phyloP scores from a whole-genome alignment of 2,329 filamentous ascomycete genomes.

The Alternaria brassicae region DNA sequence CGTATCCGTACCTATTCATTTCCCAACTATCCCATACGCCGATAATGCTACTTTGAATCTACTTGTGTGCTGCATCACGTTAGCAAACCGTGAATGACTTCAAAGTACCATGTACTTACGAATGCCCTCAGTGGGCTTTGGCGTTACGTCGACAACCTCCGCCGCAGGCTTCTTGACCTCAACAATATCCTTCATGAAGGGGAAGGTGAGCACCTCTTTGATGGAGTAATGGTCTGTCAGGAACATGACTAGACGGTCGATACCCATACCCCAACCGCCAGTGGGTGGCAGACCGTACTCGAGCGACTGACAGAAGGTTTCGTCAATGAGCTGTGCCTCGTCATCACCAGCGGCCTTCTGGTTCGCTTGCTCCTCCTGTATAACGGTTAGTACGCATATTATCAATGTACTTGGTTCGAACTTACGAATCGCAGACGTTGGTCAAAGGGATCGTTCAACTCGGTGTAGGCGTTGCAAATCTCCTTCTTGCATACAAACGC shows the following conservation, averaged over 20 bases:
- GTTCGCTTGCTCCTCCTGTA: constrained; percentile 79
- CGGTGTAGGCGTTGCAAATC: constrained; percentile 95
- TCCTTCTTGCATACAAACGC: constrained; percentile 98
- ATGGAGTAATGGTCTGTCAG: constrained; percentile 95
- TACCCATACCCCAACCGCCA: constrained; percentile 95
- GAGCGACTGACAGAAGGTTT: constrained; percentile 89
- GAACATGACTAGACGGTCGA: constrained; percentile 94
- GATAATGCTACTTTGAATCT: constrained; percentile 23
- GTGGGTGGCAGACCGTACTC: constrained; percentile 91
- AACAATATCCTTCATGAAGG: constrained; percentile 85
- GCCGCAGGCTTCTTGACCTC: constrained; percentile 59
- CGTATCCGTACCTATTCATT: neutral
- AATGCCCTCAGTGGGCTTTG: constrained; percentile 67
- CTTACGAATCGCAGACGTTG: constrained; percentile 75
- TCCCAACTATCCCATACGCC: constrained; percentile 14
- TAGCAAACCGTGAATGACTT: constrained; percentile 1
- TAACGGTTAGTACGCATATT: constrained; percentile 10
- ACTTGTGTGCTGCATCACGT: constrained; percentile 30
- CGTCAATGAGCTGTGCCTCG: constrained; percentile 93
- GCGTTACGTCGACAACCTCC: constrained; percentile 67
- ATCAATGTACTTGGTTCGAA: neutral
- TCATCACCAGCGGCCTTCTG: constrained; percentile 95
- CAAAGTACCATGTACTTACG: constrained; percentile 33
- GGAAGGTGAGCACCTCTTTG: constrained; percentile 95
- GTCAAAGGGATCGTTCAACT: constrained; percentile 97